Base-by-base conservation (phyloP, 495 filamentous ascomycete genomes). In the Lasiosphaeriaceae sp. region DNA sequence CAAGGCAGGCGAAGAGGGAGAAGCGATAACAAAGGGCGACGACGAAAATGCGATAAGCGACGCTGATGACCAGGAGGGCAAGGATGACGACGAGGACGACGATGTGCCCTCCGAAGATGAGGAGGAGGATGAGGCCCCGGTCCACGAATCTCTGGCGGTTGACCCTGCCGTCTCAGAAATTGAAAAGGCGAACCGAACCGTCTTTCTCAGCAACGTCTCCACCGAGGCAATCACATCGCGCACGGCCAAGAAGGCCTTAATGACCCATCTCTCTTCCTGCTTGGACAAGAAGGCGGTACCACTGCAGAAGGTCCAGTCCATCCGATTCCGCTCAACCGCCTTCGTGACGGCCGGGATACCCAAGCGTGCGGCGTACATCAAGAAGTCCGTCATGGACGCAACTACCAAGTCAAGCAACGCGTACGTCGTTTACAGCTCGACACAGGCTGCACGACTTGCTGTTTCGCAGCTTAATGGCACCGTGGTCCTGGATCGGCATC, bases 371-470 rank as follows among this genome's bases (percentile, higher is more conserved):
- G 86, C 94, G 12, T 97, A 85, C 67, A 91, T 90, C 44, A 86
- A 83, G 53, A 88, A 89, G 64, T 83, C 89, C 9, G 71, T 96
- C 55, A 86, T 94, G 83, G 85, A 89, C 48, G 83, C 88, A 20
- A 97, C 95, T 1, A 92, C 94, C 2, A 91, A 89, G 52, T 92
- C 89, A 61, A 93, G 92, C 50, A 96, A 99, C 63, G 95, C 95
- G 4, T 99, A 99, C 65, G 89, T 80, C 8, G 90, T 99, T 31
- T 97, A 92, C 67, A 83, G 80, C 48, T 89, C 89, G 3, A 58
- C 83, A 6, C 71, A 81, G 20, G 90, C 86, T 3, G 89, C 90
- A 16, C 83, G 90, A 47, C 84, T 89, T 64, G 92, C 92, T 2
- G 82, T 86, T 21, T 80, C 82, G 56, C 77, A 79, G 16, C 80